These are phyloP conservation scores for Ceratocystis diversiconidia DNA, from an alignment of 2,329 filamentous ascomycete genomes.

Conservation along the genomic window DNA sequence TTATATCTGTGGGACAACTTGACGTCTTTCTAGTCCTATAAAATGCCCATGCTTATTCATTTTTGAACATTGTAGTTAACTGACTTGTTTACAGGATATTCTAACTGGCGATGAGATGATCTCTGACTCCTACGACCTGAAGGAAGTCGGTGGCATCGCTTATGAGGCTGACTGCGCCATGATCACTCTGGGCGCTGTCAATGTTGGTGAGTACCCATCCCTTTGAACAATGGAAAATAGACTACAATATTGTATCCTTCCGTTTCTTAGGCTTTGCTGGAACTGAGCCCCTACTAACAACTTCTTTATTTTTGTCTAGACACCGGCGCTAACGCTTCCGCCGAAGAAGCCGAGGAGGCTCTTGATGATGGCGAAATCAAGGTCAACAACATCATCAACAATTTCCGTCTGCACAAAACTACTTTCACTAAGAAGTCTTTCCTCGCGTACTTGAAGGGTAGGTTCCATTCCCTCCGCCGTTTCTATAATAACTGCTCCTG, in stretches of 20 bases:
- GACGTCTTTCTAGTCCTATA: background rate
- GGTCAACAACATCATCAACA: slow-evolving; percentile 87
- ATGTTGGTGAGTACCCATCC: slow-evolving; percentile 47
- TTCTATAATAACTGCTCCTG: background rate
- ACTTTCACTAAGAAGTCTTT: slow-evolving; percentile 89
- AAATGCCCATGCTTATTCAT: background rate
- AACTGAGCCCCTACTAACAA: background rate
- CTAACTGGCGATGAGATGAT: slow-evolving; percentile 87
- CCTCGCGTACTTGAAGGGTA: slow-evolving; percentile 74
- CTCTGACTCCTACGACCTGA: slow-evolving; percentile 83
- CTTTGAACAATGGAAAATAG: background rate
- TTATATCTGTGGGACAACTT: too few relatives aligned
- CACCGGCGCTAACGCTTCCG: slow-evolving; percentile 91
- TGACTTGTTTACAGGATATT: slow-evolving; percentile 50
- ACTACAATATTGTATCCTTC: background rate
- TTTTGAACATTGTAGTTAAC: background rate
- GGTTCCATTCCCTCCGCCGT: slow-evolving; percentile 21
- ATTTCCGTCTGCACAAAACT: slow-evolving; percentile 86
- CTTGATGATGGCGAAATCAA: slow-evolving; percentile 54
- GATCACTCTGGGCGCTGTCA: slow-evolving; percentile 64
- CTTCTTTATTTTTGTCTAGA: slow-evolving; percentile 33
- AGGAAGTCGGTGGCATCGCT: slow-evolving; percentile 61
- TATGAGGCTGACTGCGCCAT: slow-evolving; percentile 89
- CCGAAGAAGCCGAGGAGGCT: slow-evolving; percentile 70
- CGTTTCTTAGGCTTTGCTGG: background rate